These are phyloP conservation scores for Lactarius evosmus DNA, from an alignment of 768 basidiomycete genomes.

Conservation along the genomic window DNA sequence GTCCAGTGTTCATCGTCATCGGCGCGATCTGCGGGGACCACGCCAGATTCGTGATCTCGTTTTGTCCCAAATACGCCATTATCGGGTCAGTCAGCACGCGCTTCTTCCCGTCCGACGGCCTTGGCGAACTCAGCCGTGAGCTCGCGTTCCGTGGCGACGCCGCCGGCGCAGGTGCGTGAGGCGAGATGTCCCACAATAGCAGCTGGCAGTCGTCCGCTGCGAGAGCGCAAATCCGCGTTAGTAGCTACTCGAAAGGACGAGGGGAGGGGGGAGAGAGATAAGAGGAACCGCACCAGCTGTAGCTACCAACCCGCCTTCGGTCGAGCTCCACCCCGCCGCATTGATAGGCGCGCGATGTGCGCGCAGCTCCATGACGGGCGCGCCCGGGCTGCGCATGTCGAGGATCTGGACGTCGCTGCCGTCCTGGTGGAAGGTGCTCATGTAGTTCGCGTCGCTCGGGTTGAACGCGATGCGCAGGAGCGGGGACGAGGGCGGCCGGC, in stretches of 20 bases:
- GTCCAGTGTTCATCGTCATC: conserved; percentile 70
- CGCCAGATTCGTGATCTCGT: conserved; percentile 78
- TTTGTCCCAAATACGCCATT: conserved; percentile 77
- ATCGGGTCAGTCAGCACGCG: conserved; percentile 69
- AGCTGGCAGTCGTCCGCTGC: conserved; percentile 92
- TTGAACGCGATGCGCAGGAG: conserved; percentile 88
- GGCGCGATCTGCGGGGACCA: conserved; percentile 87
- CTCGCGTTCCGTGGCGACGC: conserved; percentile 67
- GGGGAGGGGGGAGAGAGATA: neutral
- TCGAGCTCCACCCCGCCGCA: conserved; percentile 86
- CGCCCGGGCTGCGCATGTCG: conserved; percentile 95
- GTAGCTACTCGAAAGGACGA: neutral
- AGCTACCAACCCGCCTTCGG: conserved; percentile 78
- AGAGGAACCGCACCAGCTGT: conserved; percentile 66
- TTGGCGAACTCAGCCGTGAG: conserved; percentile 73
- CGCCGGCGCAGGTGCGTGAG: conserved; percentile 51
- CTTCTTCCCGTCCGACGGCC: conserved; percentile 72
- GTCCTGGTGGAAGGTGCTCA: conserved; percentile 97
- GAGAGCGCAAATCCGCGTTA: neutral
- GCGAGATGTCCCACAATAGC: conserved; percentile 86
- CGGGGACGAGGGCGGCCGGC: conserved; percentile 74
- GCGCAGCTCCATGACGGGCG: conserved; percentile 87
- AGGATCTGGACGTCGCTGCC: conserved; percentile 86
- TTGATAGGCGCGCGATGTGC: conserved; percentile 82
- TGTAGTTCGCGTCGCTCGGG: conserved; percentile 88